Evolutionary conservation across 2,329 filamentous ascomycete genomes (phyloP), one percentile per base, ranked within the genome.

Genomic region (Trichophyton mentagrophytes): DNA sequence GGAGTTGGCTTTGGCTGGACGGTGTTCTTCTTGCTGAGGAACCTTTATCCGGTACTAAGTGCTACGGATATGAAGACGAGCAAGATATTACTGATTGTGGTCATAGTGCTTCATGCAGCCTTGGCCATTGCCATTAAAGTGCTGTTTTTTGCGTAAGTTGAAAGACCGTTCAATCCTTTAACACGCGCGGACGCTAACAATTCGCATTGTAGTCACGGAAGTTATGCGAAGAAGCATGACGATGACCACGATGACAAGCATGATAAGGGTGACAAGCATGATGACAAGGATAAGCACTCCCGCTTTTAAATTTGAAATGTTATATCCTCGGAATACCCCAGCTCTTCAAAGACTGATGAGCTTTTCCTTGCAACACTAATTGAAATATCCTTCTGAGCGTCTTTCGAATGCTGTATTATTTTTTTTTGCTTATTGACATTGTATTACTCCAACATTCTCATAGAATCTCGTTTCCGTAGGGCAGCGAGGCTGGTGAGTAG

Each of bases 71-170:
- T 86, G 64, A 90, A 96, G 79, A 90, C 89, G 25, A 93, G 89
- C 75, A 95, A 95, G 81, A 80, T 90, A 22, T 76, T 99, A 64
- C 80, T 99, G 62, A 79, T 97, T 59, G 78, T 92, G 22, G 91
- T 99, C 27, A 82, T 97, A 33, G 81, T 83, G 33, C 79, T 97
- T 64, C 93, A 99, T 76, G 86, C 90, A 30, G 93, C 87, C n/a
- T 79, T 99, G 66, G 84, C 92, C 1, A 83, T 97, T 68, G 89
- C 92, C 3, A 97, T 99, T 76, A 97, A 97, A 81, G 86, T 96
- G 62, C 77, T 97, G 30, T 97, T 97, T 81, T 99, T 99, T 76
- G 91, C 90, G 67, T 82, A 77, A 63, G 80, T 75, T 57, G 55
- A 40, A 17, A n/a, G 11, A 33, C 13, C 40, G 55, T 6, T 6